These are phyloP conservation scores for Lentinula boryana DNA, from an alignment of 768 basidiomycete species.

Conservation along the genomic window DNA sequence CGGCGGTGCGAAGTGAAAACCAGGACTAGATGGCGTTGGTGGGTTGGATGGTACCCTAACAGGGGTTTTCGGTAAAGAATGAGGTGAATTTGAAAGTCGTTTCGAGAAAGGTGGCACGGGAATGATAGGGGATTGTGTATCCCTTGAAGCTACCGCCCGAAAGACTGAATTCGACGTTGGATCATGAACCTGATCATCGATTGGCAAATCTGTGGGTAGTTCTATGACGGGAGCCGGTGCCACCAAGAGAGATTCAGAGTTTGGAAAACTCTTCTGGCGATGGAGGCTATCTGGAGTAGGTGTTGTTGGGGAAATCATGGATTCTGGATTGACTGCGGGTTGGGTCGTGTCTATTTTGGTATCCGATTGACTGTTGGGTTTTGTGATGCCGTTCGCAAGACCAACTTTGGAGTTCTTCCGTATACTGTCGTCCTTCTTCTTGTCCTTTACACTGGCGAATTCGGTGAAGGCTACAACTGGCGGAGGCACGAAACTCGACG, in stretches of 20 bases:
- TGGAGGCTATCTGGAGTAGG: background rate
- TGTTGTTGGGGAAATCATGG: conserved; percentile 1
- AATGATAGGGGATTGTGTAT: background rate
- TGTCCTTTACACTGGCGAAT: background rate
- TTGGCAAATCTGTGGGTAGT: background rate
- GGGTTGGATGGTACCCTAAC: background rate
- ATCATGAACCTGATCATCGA: background rate
- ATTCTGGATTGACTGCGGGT: background rate
- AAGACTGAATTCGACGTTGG: background rate
- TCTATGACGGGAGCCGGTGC: background rate
- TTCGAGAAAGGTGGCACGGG: background rate
- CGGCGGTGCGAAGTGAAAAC: background rate
- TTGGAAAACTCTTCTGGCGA: background rate
- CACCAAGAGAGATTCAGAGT: background rate
- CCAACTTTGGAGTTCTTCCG: background rate
- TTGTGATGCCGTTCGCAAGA: background rate
- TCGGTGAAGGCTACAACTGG: background rate
- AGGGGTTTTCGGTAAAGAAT: background rate
- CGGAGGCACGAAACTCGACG: conserved; percentile 1
- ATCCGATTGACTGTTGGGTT: background rate
- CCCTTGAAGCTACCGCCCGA: background rate
- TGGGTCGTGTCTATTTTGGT: background rate
- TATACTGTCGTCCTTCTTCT: background rate
- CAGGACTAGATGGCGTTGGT: conserved; percentile 3
- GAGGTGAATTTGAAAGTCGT: background rate